Conservation (phyloP, 805 yeast genomes). For the Nakazawaea wickerhamii region DNA sequence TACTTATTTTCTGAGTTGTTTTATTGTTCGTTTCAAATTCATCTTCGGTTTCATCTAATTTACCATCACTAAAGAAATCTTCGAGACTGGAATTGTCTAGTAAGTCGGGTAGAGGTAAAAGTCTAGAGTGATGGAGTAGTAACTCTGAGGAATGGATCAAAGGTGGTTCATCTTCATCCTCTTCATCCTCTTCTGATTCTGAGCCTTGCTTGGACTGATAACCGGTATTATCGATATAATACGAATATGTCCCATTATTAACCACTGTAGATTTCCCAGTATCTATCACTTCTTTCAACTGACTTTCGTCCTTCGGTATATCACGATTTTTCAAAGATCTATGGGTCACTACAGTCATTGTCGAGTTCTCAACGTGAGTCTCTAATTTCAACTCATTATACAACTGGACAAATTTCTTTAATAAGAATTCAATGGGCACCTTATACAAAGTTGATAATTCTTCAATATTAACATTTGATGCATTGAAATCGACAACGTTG, state of each 20-base stretch:
- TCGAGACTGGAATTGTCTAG: slow-evolving; percentile 1
- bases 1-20: too few species aligned
- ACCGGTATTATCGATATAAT: slow-evolving; percentile 6
- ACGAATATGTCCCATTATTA: slow-evolving; percentile 5
- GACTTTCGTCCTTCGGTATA: too few species aligned
- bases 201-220: not conserved
- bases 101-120: slow-evolving; percentile 4
- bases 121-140: slow-evolving; percentile 5
- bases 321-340: too few species aligned
- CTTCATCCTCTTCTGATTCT: not conserved
- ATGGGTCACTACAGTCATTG: too few species aligned
- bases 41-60: not conserved
- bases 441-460: slow-evolving; percentile 6
- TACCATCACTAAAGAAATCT: slow-evolving; percentile 3
- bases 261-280: too few species aligned
- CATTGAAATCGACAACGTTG: not conserved
- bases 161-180: slow-evolving; percentile 3
- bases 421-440: slow-evolving; percentile 11
- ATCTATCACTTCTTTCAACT: too few species aligned
- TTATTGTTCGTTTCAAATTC: not conserved
- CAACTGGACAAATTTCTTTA: slow-evolving; percentile 6
- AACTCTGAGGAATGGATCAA: slow-evolving; percentile 9
- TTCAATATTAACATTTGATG: slow-evolving; percentile 2
- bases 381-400: slow-evolving; percentile 6
- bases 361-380: not conserved